Percentiles rank a stretch among this genome's conserved stretches.
Evolutionary conservation across 106 monocot genomes (phyloP).

Genomic region (Gastrodia elata): DNA sequence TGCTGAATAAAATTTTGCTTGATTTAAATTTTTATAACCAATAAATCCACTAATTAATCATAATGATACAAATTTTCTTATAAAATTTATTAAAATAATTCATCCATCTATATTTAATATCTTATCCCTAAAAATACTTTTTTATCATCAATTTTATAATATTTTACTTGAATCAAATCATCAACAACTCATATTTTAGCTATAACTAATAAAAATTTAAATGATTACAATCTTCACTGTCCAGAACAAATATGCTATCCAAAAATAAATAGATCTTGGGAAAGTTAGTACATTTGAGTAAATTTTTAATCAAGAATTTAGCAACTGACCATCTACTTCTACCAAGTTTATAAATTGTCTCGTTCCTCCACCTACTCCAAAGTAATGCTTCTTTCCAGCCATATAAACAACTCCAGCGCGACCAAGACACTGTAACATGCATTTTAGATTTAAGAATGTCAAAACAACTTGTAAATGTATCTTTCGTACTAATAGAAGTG

Average conservation of each 20-base stretch:
- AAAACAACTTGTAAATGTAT: not conserved
- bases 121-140: no score
- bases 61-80: no score
- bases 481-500: not conserved
- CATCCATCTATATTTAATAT: no score
- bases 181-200: no score
- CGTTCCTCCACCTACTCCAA: constrained; percentile 96
- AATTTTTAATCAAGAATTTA: not conserved
- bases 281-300: not conserved
- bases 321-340: constrained; percentile 73
- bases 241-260: not conserved
- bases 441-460: not conserved
- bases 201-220: no score
- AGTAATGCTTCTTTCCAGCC: constrained; percentile 98
- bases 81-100: no score
- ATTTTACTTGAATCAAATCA: no score
- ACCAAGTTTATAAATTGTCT: constrained; percentile 73
- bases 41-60: no score
- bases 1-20: no score
- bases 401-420: constrained; percentile 65
- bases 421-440: constrained; percentile 42
- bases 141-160: no score
- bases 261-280: not conserved
- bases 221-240: no score
- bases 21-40: no score